Conservation (phyloP, 257 asterid genomes). For the Solanum arcanum region DNA sequence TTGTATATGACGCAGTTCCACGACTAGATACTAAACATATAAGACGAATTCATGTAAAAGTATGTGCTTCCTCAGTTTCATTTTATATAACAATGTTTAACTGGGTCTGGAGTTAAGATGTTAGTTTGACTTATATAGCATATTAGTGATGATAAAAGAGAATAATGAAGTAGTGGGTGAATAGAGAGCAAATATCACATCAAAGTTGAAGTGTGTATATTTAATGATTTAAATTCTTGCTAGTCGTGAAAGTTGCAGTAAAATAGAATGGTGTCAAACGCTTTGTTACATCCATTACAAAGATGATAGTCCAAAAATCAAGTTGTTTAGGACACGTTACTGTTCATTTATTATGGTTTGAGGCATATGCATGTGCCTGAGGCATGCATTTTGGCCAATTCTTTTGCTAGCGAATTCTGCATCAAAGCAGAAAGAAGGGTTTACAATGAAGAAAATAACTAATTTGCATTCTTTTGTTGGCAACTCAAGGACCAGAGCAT, state of each 20-base stretch:
- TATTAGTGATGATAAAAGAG: neutral
- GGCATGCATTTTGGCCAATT: neutral
- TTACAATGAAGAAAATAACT: neutral
- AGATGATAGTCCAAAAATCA: neutral
- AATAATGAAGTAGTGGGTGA: neutral
- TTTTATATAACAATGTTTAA: neutral
- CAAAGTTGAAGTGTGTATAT: neutral
- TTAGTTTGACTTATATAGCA: neutral
- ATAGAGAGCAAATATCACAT: neutral
- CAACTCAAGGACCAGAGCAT: neutral
- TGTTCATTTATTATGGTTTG: neutral
- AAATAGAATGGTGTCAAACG: neutral
- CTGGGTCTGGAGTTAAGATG: neutral
- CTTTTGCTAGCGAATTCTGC: neutral
- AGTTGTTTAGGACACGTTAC: neutral
- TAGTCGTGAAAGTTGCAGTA: neutral
- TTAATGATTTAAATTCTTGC: neutral
- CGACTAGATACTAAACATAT: neutral
- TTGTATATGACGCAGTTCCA: neutral
- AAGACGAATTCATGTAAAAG: neutral
- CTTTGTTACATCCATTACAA: neutral
- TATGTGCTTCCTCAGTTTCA: neutral
- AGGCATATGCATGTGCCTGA: neutral
- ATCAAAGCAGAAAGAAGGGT: neutral
- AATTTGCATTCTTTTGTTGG: neutral